A percentile compares a stretch with the other conserved stretches of the same genome.
Conservation (phyloP, 176 grass and related monocot genomes). For the Olyra latifolia region DNA sequence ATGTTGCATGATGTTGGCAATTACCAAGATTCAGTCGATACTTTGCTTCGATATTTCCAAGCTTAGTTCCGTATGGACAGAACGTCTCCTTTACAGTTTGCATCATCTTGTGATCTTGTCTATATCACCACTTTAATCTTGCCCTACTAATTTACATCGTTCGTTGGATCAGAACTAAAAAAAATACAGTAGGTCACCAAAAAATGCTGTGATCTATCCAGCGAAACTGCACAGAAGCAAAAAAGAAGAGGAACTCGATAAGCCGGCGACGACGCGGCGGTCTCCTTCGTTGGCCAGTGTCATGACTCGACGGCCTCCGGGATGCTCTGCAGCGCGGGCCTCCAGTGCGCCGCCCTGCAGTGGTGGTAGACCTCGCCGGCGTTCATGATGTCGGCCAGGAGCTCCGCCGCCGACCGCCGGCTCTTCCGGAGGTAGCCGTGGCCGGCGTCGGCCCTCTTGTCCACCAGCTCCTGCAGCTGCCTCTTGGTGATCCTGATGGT, state of each 20-base stretch:
- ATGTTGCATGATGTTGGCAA: neutral
- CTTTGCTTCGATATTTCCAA: neutral
- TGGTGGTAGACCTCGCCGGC: constrained; percentile 52
- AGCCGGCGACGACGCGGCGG: no score
- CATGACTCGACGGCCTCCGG: constrained; percentile 55
- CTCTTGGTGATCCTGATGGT: constrained; percentile 65
- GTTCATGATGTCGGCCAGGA: constrained; percentile 63
- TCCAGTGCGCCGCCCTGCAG: constrained; percentile 48
- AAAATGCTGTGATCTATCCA: constrained; percentile 6
- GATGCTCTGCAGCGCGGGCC: constrained; percentile 58
- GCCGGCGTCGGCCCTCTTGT: constrained; percentile 13
- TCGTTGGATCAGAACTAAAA: neutral
- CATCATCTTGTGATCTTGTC: neutral
- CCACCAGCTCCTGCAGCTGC: constrained; percentile 60
- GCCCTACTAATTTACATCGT: constrained; percentile 31
- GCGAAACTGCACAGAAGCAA: neutral
- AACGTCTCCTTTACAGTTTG: constrained; percentile 12
- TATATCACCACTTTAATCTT: neutral
- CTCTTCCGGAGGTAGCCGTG: constrained; percentile 13
- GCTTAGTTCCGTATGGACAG: neutral
- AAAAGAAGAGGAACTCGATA: neutral
- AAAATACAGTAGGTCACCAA: neutral
- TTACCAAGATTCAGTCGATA: neutral
- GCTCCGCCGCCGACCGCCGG: constrained; percentile 29
- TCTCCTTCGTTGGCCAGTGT: neutral